Evolutionary conservation across 2,329 filamentous ascomycete species (phyloP).

Genomic region (Trichoderma asperellum): DNA sequence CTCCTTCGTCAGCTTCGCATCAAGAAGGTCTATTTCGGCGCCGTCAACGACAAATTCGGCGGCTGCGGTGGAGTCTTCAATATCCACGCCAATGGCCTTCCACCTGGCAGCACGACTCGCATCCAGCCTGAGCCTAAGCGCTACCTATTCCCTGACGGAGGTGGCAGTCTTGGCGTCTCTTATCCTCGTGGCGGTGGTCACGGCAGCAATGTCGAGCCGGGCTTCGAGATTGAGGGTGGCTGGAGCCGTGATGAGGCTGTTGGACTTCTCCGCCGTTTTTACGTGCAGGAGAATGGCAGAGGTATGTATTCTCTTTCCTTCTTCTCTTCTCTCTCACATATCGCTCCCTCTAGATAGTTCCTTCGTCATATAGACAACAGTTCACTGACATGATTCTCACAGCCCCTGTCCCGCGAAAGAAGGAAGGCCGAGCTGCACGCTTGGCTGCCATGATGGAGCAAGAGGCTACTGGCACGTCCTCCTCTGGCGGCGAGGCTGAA

Average conservation of each 20-base stretch:
- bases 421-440: slow-evolving; percentile 59
- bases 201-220: slow-evolving; percentile 72
- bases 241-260: slow-evolving; percentile 92
- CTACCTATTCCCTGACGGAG: slow-evolving; percentile 44
- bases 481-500: neutral
- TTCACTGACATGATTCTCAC: slow-evolving; percentile 30
- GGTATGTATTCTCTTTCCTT: slow-evolving; percentile 53
- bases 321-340: neutral
- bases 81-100: slow-evolving; percentile 69
- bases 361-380: neutral
- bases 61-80: slow-evolving; percentile 92
- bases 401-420: slow-evolving; percentile 59
- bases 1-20: slow-evolving; percentile 87
- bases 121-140: slow-evolving; percentile 45
- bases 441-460: slow-evolving; percentile 56
- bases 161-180: slow-evolving; percentile 43
- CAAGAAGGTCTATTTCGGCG: slow-evolving; percentile 90
- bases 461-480: slow-evolving; percentile 37
- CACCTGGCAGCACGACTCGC: slow-evolving; percentile 47
- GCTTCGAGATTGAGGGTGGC: slow-evolving; percentile 83
- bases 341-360: neutral
- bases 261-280: slow-evolving; percentile 88
- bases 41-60: slow-evolving; percentile 94
- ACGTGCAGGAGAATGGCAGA: slow-evolving; percentile 96
- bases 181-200: slow-evolving; percentile 50